These are phyloP conservation scores for Glebionis coronaria DNA, from an alignment of 129 eudicot species.

Conservation along the genomic window DNA sequence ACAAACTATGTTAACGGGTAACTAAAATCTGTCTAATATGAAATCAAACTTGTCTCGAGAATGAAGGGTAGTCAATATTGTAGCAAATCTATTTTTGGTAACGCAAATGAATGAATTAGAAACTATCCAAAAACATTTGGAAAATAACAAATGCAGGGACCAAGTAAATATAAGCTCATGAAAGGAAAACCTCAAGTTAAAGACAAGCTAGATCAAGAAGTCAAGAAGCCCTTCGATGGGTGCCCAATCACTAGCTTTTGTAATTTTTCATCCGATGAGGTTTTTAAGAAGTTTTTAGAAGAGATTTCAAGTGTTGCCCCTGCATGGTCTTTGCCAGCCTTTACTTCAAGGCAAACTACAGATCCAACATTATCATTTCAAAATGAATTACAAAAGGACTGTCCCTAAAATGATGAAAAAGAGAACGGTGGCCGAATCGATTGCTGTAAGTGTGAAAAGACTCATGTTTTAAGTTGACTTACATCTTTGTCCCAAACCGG, in stretches of 20 bases:
- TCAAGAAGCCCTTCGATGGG: neutral
- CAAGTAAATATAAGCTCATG: constrained; percentile 13
- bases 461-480: no score
- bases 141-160: neutral
- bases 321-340: constrained; percentile 68
- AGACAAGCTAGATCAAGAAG: constrained; percentile 10
- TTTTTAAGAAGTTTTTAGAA: constrained; percentile 66
- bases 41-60: neutral
- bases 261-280: constrained; percentile 33
- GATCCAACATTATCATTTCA: no score
- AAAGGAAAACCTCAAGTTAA: constrained; percentile 22
- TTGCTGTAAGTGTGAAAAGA: no score
- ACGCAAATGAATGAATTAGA: neutral
- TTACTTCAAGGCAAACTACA: constrained; percentile 34
- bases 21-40: neutral
- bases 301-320: constrained; percentile 89
- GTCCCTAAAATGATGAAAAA: neutral
- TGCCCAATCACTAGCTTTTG: constrained; percentile 15
- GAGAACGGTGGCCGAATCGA: neutral
- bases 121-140: constrained; percentile 6
- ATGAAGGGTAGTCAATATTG: no score
- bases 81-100: neutral
- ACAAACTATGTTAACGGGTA: neutral
- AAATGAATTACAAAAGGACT: neutral
- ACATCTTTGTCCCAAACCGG: no score